Percentiles rank a stretch among this genome's conserved stretches.
These are phyloP conservation scores for Aspergillus neoniger DNA, from an alignment of 2,329 filamentous ascomycete species.

Conservation along the genomic window DNA sequence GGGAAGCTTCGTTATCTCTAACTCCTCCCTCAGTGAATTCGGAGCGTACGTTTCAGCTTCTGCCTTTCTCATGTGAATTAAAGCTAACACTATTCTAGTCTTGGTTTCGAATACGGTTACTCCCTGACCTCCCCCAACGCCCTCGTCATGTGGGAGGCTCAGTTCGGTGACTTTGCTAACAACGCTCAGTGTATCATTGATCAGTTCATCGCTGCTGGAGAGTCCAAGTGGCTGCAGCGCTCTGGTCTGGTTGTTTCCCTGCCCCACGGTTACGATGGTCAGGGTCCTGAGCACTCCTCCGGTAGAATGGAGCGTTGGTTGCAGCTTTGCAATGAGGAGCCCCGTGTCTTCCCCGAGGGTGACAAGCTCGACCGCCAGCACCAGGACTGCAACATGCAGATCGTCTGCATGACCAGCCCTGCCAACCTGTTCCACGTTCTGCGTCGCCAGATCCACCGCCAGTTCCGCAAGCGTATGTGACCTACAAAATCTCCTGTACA, in stretches of 20 bases:
- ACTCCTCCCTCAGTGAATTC: conserved; percentile 81
- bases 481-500: neutral
- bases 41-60: conserved; percentile 54
- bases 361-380: conserved; percentile 96
- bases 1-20: conserved; percentile 93
- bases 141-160: conserved; percentile 98
- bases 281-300: conserved; percentile 97
- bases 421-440: conserved; percentile 96
- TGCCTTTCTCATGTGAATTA: neutral
- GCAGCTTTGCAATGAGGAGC: conserved; percentile 96
- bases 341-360: conserved; percentile 81
- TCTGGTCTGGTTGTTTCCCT: conserved; percentile 95
- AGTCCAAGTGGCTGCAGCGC: conserved; percentile 98
- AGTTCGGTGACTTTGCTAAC: conserved; percentile 99
- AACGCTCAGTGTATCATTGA: conserved; percentile 99
- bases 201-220: conserved; percentile 96
- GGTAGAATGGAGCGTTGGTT: conserved; percentile 96
- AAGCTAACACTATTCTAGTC: conserved; percentile 56
- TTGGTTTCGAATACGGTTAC: conserved; percentile 98
- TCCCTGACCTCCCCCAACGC: conserved; percentile 95
- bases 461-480: conserved; percentile 95
- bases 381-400: conserved; percentile 99
- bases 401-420: conserved; percentile 95
- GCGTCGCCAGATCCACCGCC: conserved; percentile 95
- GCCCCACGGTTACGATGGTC: conserved; percentile 96